These are phyloP conservation scores for Ophiosphaerella herpotricha DNA, from an alignment of 2,329 filamentous ascomycete genomes.

Conservation along the genomic window DNA sequence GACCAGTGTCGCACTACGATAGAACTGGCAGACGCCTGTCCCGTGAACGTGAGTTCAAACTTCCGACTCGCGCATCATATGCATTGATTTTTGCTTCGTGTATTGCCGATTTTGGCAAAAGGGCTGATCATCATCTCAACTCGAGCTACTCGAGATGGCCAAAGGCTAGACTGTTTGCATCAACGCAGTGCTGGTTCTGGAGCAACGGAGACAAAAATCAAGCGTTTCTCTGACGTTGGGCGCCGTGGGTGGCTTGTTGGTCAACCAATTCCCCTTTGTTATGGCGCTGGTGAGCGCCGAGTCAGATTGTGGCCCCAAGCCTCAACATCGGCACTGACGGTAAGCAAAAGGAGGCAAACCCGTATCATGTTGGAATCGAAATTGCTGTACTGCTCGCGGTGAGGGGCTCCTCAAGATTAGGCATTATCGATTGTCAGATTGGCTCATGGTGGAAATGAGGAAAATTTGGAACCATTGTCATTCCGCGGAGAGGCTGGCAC, in stretches of 20 bases:
- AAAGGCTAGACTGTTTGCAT: constrained; percentile 8
- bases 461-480: not conserved
- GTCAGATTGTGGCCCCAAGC: constrained; percentile 7
- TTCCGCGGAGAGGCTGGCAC: too few relatives aligned
- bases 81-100: constrained; percentile 5
- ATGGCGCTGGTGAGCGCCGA: constrained; percentile 13
- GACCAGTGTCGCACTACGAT: constrained; percentile 28
- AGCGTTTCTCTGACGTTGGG: constrained; percentile 7
- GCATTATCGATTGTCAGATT: constrained; percentile 2
- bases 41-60: constrained; percentile 3
- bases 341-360: constrained; percentile 14
- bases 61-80: not conserved
- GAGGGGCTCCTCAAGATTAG: too few relatives aligned
- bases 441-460: not conserved
- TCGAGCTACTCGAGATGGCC: not conserved
- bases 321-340: constrained; percentile 2
- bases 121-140: not conserved
- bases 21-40: constrained; percentile 19
- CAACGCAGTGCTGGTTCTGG: constrained; percentile 6
- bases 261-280: not conserved
- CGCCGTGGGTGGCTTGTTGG: not conserved
- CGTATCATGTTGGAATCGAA: constrained; percentile 1
- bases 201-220: constrained; percentile 2
- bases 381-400: constrained; percentile 7
- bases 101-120: constrained; percentile 1